phyloP scores from a whole-genome alignment of 1,139 yeast genomes.

The Geotrichum klebahnii region DNA sequence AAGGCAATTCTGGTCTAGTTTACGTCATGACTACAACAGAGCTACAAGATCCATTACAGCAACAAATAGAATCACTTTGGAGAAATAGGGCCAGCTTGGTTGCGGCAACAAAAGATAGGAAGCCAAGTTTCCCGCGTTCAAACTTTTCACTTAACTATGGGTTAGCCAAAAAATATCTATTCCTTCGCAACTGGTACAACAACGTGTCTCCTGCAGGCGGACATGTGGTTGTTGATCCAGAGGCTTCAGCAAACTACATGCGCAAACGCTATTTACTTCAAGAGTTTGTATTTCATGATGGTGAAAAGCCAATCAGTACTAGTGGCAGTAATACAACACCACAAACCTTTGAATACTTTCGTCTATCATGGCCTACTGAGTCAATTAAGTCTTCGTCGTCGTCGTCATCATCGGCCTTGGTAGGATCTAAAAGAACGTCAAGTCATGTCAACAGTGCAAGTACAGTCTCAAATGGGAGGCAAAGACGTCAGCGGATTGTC shows the following conservation, averaged over 20 bases:
- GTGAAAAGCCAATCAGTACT: background rate
- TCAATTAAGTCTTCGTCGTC: too few species aligned
- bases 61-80: constrained; percentile 1
- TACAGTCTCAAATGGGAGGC: too few species aligned
- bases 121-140: constrained; percentile 6
- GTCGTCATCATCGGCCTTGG: too few species aligned
- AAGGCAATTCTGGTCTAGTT: constrained; percentile 8
- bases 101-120: background rate
- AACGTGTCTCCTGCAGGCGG: background rate
- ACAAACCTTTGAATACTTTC: too few species aligned
- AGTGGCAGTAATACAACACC: too few species aligned
- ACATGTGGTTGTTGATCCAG: constrained; percentile 12
- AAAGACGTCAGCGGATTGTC: constrained; percentile 1
- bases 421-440: too few species aligned
- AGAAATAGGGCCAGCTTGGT: background rate
- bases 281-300: constrained; percentile 12
- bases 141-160: constrained; percentile 5
- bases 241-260: constrained; percentile 10
- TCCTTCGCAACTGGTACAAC: constrained; percentile 11
- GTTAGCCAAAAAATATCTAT: constrained; percentile 11
- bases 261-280: constrained; percentile 10
- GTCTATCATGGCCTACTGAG: background rate
- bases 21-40: constrained; percentile 1
- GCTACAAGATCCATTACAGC: background rate
- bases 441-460: too few species aligned